These are phyloP conservation scores for Fusarium sp. DNA, from an alignment of 2,329 filamentous ascomycete genomes.

Conservation along the genomic window DNA sequence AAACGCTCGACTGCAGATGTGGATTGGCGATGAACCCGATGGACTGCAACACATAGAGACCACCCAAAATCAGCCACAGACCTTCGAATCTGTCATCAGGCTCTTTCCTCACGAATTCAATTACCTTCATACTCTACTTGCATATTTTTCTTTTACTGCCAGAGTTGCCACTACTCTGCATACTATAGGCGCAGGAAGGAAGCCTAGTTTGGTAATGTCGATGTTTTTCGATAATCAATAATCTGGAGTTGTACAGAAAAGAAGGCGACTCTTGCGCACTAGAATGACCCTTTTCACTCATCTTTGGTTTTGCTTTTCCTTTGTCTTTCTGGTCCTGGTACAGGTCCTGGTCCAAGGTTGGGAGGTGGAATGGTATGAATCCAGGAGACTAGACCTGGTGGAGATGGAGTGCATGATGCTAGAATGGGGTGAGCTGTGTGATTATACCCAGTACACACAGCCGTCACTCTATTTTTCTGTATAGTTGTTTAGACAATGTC, in stretches of 20 bases:
- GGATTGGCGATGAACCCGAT: neutral
- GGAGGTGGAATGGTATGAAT: slow-evolving; percentile 27
- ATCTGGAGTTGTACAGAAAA: slow-evolving; percentile 25
- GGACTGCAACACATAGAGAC: neutral
- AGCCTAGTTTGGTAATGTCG: slow-evolving; percentile 15
- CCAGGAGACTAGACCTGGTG: slow-evolving; percentile 37
- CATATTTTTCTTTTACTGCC: neutral
- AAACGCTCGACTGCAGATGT: neutral
- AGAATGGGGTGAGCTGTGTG: slow-evolving; percentile 39
- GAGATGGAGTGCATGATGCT: slow-evolving; percentile 45
- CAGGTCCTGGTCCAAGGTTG: slow-evolving; percentile 21
- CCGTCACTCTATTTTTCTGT: slow-evolving; percentile 33
- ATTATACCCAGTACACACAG: slow-evolving; percentile 48
- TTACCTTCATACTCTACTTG: neutral
- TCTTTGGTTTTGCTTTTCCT: slow-evolving; percentile 13
- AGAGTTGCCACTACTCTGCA: slow-evolving; percentile 20
- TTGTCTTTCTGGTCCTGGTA: slow-evolving; percentile 28
- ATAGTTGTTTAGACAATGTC: slow-evolving; percentile 20
- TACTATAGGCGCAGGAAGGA: slow-evolving; percentile 21
- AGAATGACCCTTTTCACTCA: slow-evolving; percentile 33
- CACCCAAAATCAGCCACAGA: too few species aligned
- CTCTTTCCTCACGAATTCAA: neutral
- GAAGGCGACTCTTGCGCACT: slow-evolving; percentile 17
- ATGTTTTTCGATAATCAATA: slow-evolving; percentile 21
- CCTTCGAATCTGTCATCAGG: neutral